These are phyloP conservation scores for Lecanicillium sp. DNA, from an alignment of 2,329 filamentous ascomycete genomes.

Conservation along the genomic window DNA sequence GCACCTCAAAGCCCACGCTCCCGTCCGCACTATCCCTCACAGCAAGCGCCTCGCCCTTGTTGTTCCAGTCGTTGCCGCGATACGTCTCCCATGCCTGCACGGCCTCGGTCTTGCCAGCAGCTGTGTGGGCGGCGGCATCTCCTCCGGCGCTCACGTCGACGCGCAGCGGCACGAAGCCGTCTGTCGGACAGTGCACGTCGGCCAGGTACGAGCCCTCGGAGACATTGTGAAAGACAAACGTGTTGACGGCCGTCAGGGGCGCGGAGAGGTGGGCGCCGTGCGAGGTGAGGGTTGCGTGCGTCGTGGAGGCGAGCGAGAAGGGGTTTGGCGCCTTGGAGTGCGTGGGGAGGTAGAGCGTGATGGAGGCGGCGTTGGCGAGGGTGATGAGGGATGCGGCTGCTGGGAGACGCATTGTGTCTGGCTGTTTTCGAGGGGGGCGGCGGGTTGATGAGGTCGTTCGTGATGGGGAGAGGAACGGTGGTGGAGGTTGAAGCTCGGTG, in stretches of 20 bases:
- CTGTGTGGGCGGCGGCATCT: slow-evolving; percentile 15
- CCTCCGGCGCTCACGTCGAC: slow-evolving; percentile 56
- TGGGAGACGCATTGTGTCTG: slow-evolving; percentile 23
- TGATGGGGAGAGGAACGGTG: no score
- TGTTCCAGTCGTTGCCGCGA: slow-evolving; percentile 82
- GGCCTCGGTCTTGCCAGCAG: no score
- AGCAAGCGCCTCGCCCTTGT: slow-evolving; percentile 59
- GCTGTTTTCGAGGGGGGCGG: neutral
- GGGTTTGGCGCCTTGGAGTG: slow-evolving; percentile 38
- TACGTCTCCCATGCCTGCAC: slow-evolving; percentile 76
- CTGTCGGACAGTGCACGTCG: slow-evolving; percentile 67
- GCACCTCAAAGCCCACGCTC: slow-evolving; percentile 47
- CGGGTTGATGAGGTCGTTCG: no score
- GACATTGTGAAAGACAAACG: slow-evolving; percentile 69
- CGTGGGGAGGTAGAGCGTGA: slow-evolving; percentile 38
- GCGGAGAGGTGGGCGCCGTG: slow-evolving; percentile 36
- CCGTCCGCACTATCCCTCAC: slow-evolving; percentile 29
- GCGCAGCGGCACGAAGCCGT: slow-evolving; percentile 69
- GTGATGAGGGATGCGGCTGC: slow-evolving; percentile 24
- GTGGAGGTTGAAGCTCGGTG: no score
- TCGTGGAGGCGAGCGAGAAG: slow-evolving; percentile 51
- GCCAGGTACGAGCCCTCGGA: slow-evolving; percentile 68
- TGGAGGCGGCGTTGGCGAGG: slow-evolving; percentile 21
- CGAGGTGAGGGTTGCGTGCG: slow-evolving; percentile 52
- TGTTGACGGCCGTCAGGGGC: slow-evolving; percentile 58